phyloP scores from a whole-genome alignment of 306 rosid species.

The Vigna unguiculata region DNA sequence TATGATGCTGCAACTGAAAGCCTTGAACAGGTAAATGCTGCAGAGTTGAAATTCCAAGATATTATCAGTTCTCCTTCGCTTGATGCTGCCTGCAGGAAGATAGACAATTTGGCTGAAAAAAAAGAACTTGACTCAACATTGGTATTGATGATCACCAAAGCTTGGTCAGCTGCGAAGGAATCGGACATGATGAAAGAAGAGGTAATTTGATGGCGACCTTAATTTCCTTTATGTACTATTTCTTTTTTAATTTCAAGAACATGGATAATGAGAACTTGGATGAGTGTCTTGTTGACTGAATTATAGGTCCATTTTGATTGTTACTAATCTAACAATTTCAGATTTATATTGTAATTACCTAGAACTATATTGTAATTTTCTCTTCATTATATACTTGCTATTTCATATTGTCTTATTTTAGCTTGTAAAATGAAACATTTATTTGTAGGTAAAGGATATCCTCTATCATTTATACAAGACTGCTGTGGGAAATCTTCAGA shows the following conservation, averaged over 20 bases:
- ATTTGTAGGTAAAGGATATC: constrained; percentile 75
- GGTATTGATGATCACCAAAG: constrained; percentile 96
- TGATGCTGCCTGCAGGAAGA: constrained; percentile 94
- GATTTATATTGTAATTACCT: constrained; percentile 10
- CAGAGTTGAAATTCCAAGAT: constrained; percentile 92
- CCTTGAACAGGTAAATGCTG: constrained; percentile 80
- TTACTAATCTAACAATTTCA: constrained; percentile 28
- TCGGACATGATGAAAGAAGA: constrained; percentile 82
- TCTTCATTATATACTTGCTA: neutral
- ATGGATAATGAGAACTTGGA: constrained; percentile 13
- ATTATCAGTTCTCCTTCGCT: constrained; percentile 83
- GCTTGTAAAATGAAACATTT: constrained; percentile 20
- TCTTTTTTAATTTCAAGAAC: neutral
- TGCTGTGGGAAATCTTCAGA: constrained; percentile 84
- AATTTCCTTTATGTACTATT: constrained; percentile 22
- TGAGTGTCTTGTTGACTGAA: constrained; percentile 26
- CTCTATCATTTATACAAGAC: constrained; percentile 83
- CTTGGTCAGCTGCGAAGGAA: constrained; percentile 97
- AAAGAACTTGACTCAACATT: constrained; percentile 85
- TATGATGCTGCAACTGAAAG: constrained; percentile 83
- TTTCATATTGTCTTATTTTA: constrained; percentile 12
- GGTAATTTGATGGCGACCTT: constrained; percentile 55
- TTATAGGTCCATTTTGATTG: constrained; percentile 26
- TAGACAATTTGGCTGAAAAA: constrained; percentile 89
- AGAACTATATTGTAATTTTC: neutral